These are phyloP conservation scores for Aspergillus luchuensis DNA, from an alignment of 2,329 filamentous ascomycete genomes.

Conservation along the genomic window DNA sequence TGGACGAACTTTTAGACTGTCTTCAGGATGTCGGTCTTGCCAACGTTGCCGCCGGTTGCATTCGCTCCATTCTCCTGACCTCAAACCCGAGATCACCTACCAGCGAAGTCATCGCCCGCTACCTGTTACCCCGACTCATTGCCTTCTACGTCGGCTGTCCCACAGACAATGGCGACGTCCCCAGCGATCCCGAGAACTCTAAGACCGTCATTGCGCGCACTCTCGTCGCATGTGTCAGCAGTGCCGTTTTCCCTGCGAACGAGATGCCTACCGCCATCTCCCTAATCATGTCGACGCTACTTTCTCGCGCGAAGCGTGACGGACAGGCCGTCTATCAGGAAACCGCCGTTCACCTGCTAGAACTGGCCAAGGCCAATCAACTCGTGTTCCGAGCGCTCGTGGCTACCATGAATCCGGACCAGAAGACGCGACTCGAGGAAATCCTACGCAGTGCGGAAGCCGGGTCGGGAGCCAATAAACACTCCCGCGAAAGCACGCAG, in stretches of 20 bases:
- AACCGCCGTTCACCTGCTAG: constrained; percentile 74
- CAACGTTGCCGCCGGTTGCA: constrained; percentile 87
- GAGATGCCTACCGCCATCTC: constrained; percentile 61
- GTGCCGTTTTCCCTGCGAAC: constrained; percentile 34
- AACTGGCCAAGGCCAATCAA: constrained; percentile 77
- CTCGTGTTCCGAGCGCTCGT: constrained; percentile 73
- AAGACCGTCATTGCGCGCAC: constrained; percentile 71
- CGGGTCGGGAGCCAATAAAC: constrained; percentile 37
- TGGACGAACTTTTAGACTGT: constrained; percentile 83
- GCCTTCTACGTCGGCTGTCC: constrained; percentile 64
- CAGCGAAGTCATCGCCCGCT: constrained; percentile 72
- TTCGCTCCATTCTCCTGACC: constrained; percentile 78
- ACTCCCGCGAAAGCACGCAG: constrained; percentile 44
- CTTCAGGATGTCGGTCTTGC: constrained; percentile 63
- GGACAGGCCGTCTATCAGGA: constrained; percentile 64
- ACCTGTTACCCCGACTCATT: constrained; percentile 73
- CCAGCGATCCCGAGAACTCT: constrained; percentile 71
- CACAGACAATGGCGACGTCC: constrained; percentile 60
- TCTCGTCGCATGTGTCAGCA: constrained; percentile 69
- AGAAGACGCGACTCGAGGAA: constrained; percentile 77
- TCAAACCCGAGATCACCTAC: constrained; percentile 60
- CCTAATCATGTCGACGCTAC: constrained; percentile 73
- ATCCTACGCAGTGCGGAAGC: constrained; percentile 68
- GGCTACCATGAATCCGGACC: constrained; percentile 66
- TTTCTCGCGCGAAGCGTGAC: constrained; percentile 70